phyloP scores from a whole-genome alignment of 805 yeast species.

The Spathaspora sp. region DNA sequence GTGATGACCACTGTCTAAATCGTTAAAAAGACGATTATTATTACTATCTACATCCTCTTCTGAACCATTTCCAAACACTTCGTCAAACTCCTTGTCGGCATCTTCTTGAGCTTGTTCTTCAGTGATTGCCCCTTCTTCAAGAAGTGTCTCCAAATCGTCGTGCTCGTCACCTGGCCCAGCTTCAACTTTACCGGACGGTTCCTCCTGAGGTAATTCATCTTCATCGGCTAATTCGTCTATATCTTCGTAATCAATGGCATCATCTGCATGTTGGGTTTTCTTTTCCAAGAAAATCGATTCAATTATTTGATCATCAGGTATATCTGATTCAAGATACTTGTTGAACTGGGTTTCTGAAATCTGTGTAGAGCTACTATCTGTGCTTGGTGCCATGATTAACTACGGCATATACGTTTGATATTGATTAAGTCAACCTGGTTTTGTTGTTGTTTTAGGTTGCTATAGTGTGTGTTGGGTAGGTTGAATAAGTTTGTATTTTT shows the following conservation, averaged over 20 bases:
- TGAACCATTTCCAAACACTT: slow-evolving; percentile 13
- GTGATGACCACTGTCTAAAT: slow-evolving; percentile 7
- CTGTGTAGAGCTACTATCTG: neutral
- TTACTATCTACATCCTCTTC: slow-evolving; percentile 14
- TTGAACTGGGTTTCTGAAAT: slow-evolving; percentile 12
- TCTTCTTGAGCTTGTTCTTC: slow-evolving; percentile 27
- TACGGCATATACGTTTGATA: neutral
- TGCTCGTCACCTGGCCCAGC: slow-evolving; percentile 2
- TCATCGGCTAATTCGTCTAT: slow-evolving; percentile 95
- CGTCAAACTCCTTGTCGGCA: slow-evolving; percentile 15
- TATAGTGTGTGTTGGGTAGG: neutral
- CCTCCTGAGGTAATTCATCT: slow-evolving; percentile 43
- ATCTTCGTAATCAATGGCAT: slow-evolving; percentile 92
- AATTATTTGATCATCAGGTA: slow-evolving; percentile 35
- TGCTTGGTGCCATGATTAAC: slow-evolving; percentile 6
- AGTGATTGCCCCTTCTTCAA: slow-evolving; percentile 34
- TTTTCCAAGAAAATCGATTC: slow-evolving; percentile 35
- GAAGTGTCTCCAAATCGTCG: slow-evolving; percentile 15
- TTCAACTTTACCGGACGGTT: neutral
- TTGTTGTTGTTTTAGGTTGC: neutral
- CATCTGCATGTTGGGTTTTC: slow-evolving; percentile 71
- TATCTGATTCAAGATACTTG: slow-evolving; percentile 18
- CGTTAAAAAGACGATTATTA: slow-evolving; percentile 16
- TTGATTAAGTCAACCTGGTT: neutral
- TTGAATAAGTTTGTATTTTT: neutral